Base-by-base conservation (phyloP, 1,284 basidiomycete species). In the Jaminaea rosea region DNA sequence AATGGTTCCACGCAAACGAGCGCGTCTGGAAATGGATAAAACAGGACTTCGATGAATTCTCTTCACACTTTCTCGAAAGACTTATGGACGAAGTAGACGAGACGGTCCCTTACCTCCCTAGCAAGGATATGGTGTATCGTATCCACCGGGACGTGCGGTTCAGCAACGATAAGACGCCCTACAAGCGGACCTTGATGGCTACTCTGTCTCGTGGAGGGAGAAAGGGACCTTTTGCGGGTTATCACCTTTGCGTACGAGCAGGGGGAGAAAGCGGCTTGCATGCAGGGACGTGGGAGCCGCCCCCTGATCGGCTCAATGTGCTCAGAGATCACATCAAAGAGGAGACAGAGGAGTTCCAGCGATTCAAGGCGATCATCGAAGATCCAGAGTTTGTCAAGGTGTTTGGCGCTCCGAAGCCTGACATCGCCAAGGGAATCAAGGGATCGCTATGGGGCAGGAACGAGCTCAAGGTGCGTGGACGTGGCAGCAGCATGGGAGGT, bases 81-180 rank as follows among this genome's bases (percentile, higher is more conserved):
- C 42, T 70, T 17, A 65, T 70, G 59, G 53, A 53, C 11, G 46
- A 53, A 2, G 60, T 68, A 5, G 60, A 58, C 15, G 60, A 63
- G 41, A 67, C 49, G 11, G 45, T 51, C 10, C 44, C 49, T 2
- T 51, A 13, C 26, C 17, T 51, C 8, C 49, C 49, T 2, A 13
- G 46, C 17, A 51, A 49, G 48, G 34, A 41, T 26, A 23, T 52
- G 15, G 26, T 52, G 6, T 34, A 52, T 24, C 28, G 52, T 7
- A 78, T 79, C 52, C 77, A 78, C 60, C 69, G 77, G 10, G 64
- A 88, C 84, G 76, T 91, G 13, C 82, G 90, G n/a, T 93, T 93
- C 74, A 87, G 86, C 67, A 88, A 89, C 55, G 86, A 91, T 71
- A 89, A 89, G 76, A 92, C 91, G 2, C 91, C 91, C 0, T 94